Base-by-base conservation (phyloP, 495 filamentous ascomycete species). In the Penicillium atrosanguineum region DNA sequence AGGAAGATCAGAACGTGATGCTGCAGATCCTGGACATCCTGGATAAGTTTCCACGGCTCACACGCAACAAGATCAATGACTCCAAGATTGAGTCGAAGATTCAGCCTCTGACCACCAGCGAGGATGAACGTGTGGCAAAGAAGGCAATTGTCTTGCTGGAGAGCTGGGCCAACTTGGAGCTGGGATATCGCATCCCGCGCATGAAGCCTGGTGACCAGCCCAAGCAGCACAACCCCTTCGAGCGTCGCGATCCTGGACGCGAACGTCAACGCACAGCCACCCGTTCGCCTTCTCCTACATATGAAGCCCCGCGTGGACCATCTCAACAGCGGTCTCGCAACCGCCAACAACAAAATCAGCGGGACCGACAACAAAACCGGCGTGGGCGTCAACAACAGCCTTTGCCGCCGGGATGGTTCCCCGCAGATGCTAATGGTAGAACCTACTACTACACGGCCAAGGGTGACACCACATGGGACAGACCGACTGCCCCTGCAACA, bases 21-120 rank as follows among this genome's bases (percentile, higher is more conserved):
- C 72, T 95, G 51, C 95, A 96, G 70, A 84, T 96, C 37, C 78
- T 99, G 52, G 87, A 95, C 61, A 93, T 97, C 36, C 81, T 99
- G 28, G 84, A 91, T 64, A 85, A 85, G 36, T 88, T 97, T 53
- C 94, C 95, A 6, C 87, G 92, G 18, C 78, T 97, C 23, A 97
- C 94, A 8, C 88, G 89, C 46, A 99, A 99, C 74, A 99, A 97
- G 71, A 97, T 99, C 52, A 86, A 87, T 51, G 91, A 96, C 61
- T 96, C 94, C 4, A 95, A 96, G 63, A 96, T 99, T 53, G 94
- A 99, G 67, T 79, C 83, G 4, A 89, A 87, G 1, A 83, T 99
- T 41, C 78, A 89, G 62, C 77, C 80, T 9, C 72, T 99, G 25
- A 83, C 80, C 7, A 72, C 66, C 12, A 87, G 79, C 28, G 85